Conservation (phyloP, 1,284 basidiomycete genomes). For the Fistulinella cinereoalba region DNA sequence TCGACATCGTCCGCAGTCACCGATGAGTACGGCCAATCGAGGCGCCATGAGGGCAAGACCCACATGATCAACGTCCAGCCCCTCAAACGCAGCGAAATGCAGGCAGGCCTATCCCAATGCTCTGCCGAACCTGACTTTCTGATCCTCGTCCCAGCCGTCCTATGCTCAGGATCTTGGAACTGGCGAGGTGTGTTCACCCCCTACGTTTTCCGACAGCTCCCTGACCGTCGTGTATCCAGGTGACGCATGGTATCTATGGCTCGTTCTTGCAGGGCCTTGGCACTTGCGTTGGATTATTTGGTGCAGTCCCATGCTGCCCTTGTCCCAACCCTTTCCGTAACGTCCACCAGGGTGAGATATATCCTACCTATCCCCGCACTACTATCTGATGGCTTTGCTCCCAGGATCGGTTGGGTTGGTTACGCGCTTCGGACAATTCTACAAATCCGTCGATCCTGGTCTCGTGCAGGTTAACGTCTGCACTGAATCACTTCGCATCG, state of each 20-base stretch:
- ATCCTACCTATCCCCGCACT: slow-evolving; percentile 4
- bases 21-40: slow-evolving; percentile 40
- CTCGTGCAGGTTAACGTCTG: slow-evolving; percentile 92
- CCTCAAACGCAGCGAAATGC: slow-evolving; percentile 81
- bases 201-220: slow-evolving; percentile 7
- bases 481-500: slow-evolving; percentile 78
- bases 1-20: slow-evolving; percentile 47
- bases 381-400: slow-evolving; percentile 6
- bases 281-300: slow-evolving; percentile 55
- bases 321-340: slow-evolving; percentile 76
- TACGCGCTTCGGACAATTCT: slow-evolving; percentile 91
- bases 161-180: slow-evolving; percentile 87
- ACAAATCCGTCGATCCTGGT: slow-evolving; percentile 92
- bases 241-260: slow-evolving; percentile 86
- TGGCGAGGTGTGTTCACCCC: slow-evolving; percentile 41
- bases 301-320: slow-evolving; percentile 87
- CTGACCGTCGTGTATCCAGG: slow-evolving; percentile 32
- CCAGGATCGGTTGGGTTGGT: slow-evolving; percentile 86
- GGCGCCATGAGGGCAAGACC: slow-evolving; percentile 35
- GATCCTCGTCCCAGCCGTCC: slow-evolving; percentile 55
- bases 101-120: slow-evolving; percentile 44
- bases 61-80: slow-evolving; percentile 75
- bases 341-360: slow-evolving; percentile 66
- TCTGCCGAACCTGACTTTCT: neutral
- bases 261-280: slow-evolving; percentile 73